phyloP scores from a whole-genome alignment of 2,329 filamentous ascomycete genomes.

The Chrysosporium queenslandicum region DNA sequence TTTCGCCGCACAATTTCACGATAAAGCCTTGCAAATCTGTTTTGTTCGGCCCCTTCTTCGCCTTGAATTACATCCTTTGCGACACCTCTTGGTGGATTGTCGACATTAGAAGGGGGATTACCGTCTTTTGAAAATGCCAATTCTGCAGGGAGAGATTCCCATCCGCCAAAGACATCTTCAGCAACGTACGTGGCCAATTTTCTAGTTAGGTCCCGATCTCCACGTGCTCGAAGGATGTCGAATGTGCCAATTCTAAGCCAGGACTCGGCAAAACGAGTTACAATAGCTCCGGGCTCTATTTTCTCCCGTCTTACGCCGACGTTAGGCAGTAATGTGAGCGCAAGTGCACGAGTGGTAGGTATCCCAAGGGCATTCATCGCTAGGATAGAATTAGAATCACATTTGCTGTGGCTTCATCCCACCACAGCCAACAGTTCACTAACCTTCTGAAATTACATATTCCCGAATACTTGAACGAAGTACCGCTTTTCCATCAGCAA shows the following conservation, averaged over 20 bases:
- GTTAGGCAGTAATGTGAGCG: conserved; percentile 65
- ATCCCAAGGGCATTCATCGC: conserved; percentile 71
- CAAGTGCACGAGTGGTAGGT: conserved; percentile 75
- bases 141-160: conserved; percentile 65
- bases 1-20: conserved; percentile 79
- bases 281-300: conserved; percentile 82
- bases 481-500: conserved; percentile 92
- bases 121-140: conserved; percentile 38
- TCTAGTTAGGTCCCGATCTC: conserved; percentile 64
- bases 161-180: conserved; percentile 78
- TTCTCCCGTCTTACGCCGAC: conserved; percentile 66
- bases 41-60: conserved; percentile 58
- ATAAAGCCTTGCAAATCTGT: conserved; percentile 78
- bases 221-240: conserved; percentile 74
- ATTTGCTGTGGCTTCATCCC: too few relatives aligned
- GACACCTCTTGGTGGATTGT: conserved; percentile 45
- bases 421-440: neutral
- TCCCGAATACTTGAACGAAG: conserved; percentile 86
- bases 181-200: conserved; percentile 72
- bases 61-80: conserved; percentile 55
- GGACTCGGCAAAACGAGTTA: conserved; percentile 77
- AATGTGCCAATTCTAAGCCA: conserved; percentile 96
- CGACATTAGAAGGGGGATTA: conserved; percentile 28
- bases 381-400: conserved; percentile 15
- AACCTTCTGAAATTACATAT: conserved; percentile 80